Conservation (phyloP, 495 filamentous ascomycete genomes). For the Aspergillus leporis region DNA sequence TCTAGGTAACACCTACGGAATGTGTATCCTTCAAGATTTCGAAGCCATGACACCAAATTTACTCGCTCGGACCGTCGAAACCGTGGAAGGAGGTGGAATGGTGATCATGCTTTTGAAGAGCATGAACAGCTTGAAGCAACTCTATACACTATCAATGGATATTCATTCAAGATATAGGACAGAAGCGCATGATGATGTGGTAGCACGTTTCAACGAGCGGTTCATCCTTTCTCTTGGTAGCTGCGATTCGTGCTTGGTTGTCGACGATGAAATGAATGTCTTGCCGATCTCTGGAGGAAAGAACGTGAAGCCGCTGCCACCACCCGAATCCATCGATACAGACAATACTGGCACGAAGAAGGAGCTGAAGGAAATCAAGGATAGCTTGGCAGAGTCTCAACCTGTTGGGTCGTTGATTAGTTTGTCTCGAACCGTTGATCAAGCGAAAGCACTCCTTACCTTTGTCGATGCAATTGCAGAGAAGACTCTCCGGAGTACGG, state of each 20-base stretch:
- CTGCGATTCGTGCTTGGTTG: slow-evolving; percentile 91
- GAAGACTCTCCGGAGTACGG: slow-evolving; percentile 91
- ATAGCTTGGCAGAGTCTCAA: slow-evolving; percentile 79
- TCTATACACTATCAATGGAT: slow-evolving; percentile 98
- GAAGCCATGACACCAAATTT: slow-evolving; percentile 97
- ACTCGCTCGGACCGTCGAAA: slow-evolving; percentile 92
- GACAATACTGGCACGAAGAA: slow-evolving; percentile 62
- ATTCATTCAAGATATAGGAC: slow-evolving; percentile 96
- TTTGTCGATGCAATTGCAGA: slow-evolving; percentile 97
- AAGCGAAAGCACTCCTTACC: slow-evolving; percentile 90
- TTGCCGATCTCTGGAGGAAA: slow-evolving; percentile 96
- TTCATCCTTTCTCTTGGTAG: slow-evolving; percentile 94
- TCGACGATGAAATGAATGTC: slow-evolving; percentile 98
- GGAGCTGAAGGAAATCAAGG: slow-evolving; percentile 86
- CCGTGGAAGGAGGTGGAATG: slow-evolving; percentile 93
- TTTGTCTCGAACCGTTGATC: slow-evolving; percentile 87
- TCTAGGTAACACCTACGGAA: slow-evolving; percentile 96
- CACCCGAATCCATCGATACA: slow-evolving; percentile 64
- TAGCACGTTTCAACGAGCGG: slow-evolving; percentile 95
- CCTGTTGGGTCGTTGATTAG: slow-evolving; percentile 81
- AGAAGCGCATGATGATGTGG: slow-evolving; percentile 93
- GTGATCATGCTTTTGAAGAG: slow-evolving; percentile 90
- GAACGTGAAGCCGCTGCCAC: slow-evolving; percentile 80
- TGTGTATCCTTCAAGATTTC: slow-evolving; percentile 98
- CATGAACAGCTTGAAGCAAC: slow-evolving; percentile 95